phyloP scores from a whole-genome alignment of 495 filamentous ascomycete species.

The Alectoria sarmentosa region DNA sequence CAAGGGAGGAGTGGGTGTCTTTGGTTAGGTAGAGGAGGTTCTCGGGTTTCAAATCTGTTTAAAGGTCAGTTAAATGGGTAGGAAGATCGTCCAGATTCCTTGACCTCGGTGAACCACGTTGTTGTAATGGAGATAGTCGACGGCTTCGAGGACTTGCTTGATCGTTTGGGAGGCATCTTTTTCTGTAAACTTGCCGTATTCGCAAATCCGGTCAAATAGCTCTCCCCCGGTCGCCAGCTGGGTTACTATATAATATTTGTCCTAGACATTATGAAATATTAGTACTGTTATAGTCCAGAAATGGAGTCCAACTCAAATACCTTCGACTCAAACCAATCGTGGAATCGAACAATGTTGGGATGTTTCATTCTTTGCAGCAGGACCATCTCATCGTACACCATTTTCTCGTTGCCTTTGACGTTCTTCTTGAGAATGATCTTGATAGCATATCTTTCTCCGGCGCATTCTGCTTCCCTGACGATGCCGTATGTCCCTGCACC shows the following conservation, averaged over 20 bases:
- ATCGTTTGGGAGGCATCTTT: slow-evolving; percentile 98
- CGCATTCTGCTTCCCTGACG: slow-evolving; percentile 81
- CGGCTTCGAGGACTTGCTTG: slow-evolving; percentile 87
- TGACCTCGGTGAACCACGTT: slow-evolving; percentile 95
- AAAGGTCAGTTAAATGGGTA: neutral
- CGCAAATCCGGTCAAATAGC: slow-evolving; percentile 96
- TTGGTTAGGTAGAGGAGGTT: slow-evolving; percentile 91
- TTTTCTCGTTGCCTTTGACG: slow-evolving; percentile 93
- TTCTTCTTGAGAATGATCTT: slow-evolving; percentile 99
- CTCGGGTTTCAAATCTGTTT: slow-evolving; percentile 90
- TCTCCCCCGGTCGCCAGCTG: slow-evolving; percentile 95
- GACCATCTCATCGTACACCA: slow-evolving; percentile 96
- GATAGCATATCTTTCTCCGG: slow-evolving; percentile 81
- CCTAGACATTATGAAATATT: slow-evolving; percentile 42
- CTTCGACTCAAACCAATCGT: slow-evolving; percentile 98
- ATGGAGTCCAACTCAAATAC: slow-evolving; percentile 26
- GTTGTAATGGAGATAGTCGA: slow-evolving; percentile 89
- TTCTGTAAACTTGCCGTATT: slow-evolving; percentile 97
- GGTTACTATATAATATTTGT: slow-evolving; percentile 99
- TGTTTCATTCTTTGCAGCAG: slow-evolving; percentile 87
- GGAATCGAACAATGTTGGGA: slow-evolving; percentile 94
- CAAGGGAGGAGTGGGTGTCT: slow-evolving; percentile 68
- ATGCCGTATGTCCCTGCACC: slow-evolving; percentile 98
- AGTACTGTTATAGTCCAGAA: neutral
- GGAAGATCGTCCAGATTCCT: slow-evolving; percentile 16